These are phyloP conservation scores for Cornus controversa DNA, from an alignment of 148 eudicot species.

Conservation along the genomic window DNA sequence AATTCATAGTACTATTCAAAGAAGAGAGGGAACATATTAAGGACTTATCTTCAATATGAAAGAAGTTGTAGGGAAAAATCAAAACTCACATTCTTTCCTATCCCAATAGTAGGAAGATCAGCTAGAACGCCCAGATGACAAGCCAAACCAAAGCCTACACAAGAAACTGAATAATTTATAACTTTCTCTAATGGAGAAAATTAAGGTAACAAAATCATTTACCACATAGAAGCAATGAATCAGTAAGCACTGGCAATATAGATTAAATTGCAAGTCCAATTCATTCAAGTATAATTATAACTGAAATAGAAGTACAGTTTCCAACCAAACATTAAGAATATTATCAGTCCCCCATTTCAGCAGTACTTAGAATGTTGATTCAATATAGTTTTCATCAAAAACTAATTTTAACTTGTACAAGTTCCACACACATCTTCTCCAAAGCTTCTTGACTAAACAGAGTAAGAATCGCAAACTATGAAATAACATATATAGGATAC, in stretches of 20 bases:
- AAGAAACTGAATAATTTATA: constrained; percentile 3
- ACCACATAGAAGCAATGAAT: background rate
- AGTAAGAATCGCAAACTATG: background rate
- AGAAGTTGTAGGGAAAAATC: constrained; percentile 1
- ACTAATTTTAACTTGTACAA: background rate
- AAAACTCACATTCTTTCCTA: constrained; percentile 86
- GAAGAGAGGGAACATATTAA: background rate
- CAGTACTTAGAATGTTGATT: background rate
- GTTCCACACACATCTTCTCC: background rate
- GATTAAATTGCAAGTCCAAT: background rate
- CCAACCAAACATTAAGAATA: background rate
- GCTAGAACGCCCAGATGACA: constrained; percentile 93
- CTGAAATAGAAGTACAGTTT: no score
- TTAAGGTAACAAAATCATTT: background rate
- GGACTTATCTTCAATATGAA: background rate
- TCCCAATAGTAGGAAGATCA: constrained; percentile 80
- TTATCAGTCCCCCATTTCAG: background rate
- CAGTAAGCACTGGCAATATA: background rate
- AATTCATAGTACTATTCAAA: background rate
- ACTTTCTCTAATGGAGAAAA: background rate
- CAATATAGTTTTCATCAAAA: background rate
- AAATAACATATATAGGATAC: no score
- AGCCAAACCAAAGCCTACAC: constrained; percentile 91
- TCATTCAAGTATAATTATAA: background rate
- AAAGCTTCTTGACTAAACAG: background rate